These are phyloP conservation scores for Xylariaceae sp. DNA, from an alignment of 2,329 filamentous ascomycete genomes.

Conservation along the genomic window DNA sequence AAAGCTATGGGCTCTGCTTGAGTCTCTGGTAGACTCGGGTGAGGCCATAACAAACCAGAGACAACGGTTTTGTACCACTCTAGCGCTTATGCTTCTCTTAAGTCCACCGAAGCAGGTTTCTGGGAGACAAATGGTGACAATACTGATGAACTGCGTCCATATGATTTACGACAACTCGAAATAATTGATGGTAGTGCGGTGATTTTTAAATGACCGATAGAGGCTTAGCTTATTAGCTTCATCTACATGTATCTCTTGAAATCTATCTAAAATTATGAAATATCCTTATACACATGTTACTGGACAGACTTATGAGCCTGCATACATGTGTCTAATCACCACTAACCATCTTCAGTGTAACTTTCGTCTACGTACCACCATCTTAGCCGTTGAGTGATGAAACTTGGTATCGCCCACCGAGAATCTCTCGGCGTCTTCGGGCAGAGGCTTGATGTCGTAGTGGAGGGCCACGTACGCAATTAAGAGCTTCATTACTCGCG, in stretches of 20 bases:
- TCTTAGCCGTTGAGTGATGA: slow-evolving; percentile 4
- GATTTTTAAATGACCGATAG: too few relatives aligned
- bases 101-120: slow-evolving; percentile 2
- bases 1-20: slow-evolving; percentile 1
- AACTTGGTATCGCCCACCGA: slow-evolving; percentile 10
- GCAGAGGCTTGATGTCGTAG: slow-evolving; percentile 5
- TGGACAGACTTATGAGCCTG: too few relatives aligned
- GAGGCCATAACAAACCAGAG: neutral
- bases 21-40: neutral
- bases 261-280: too few relatives aligned
- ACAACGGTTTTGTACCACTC: slow-evolving; percentile 5
- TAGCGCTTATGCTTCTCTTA: slow-evolving; percentile 8
- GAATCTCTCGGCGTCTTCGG: slow-evolving; percentile 2
- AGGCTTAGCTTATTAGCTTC: too few relatives aligned
- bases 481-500: slow-evolving; percentile 2
- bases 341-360: neutral
- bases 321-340: neutral
- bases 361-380: slow-evolving; percentile 2
- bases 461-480: slow-evolving; percentile 6
- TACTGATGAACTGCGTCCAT: slow-evolving; percentile 5
- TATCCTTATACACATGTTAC: too few relatives aligned
- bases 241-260: too few relatives aligned
- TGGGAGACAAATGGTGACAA: neutral
- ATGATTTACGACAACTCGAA: neutral
- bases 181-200: neutral